These are phyloP conservation scores for Sporothrix curviconia DNA, from an alignment of 2,329 filamentous ascomycete genomes.

Conservation along the genomic window DNA sequence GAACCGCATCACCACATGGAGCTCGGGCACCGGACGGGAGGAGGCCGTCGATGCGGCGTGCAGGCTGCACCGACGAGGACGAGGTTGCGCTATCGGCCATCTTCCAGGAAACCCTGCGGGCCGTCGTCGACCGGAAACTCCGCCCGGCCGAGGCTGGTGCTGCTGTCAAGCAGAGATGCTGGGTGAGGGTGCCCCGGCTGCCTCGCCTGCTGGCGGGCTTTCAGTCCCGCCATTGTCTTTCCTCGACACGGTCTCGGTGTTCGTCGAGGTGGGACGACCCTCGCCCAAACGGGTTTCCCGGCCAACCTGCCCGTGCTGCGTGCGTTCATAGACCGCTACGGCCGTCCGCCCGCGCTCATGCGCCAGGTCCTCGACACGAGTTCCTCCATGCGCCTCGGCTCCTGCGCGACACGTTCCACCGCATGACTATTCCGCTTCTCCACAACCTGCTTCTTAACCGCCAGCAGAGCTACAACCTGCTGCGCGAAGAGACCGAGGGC, in stretches of 20 bases:
- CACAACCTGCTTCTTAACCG: conserved; percentile 92
- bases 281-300: too few relatives aligned
- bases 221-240: conserved; percentile 65
- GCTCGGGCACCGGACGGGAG: conserved; percentile 52
- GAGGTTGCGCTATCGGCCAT: conserved; percentile 61
- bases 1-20: conserved; percentile 61
- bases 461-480: conserved; percentile 91
- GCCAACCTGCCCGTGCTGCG: conserved; percentile 46
- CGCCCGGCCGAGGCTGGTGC: conserved; percentile 62
- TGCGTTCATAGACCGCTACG: conserved; percentile 64
- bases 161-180: conserved; percentile 70
- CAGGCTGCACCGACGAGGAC: conserved; percentile 63
- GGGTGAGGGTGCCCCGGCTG: not conserved
- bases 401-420: conserved; percentile 76
- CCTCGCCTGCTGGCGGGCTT: conserved; percentile 28
- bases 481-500: conserved; percentile 92
- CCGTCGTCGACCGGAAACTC: conserved; percentile 64
- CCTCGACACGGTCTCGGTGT: conserved; percentile 75
- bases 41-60: conserved; percentile 59
- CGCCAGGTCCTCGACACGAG: conserved; percentile 76
- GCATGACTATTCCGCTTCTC: conserved; percentile 80
- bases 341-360: conserved; percentile 61
- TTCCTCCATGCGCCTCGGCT: conserved; percentile 71
- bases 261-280: conserved; percentile 64
- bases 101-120: conserved; percentile 78